These are phyloP conservation scores for Penicillium argentinense DNA, from an alignment of 495 filamentous ascomycete species.

Conservation along the genomic window DNA sequence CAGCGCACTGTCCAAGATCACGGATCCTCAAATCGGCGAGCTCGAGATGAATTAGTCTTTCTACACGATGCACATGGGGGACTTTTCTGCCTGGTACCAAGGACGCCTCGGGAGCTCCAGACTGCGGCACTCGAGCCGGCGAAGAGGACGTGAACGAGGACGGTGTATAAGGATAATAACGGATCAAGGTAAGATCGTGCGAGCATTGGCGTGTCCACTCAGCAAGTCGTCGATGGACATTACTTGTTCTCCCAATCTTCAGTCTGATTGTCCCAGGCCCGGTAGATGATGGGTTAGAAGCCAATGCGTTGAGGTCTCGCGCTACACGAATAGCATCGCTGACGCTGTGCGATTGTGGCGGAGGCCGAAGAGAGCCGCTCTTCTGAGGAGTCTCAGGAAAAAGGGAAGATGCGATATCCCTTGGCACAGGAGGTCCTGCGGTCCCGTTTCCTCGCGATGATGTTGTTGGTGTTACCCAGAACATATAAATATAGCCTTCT, in stretches of 20 bases:
- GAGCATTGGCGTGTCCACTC: conserved; percentile 94
- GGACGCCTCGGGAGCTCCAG: conserved; percentile 5
- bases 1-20: conserved; percentile 67
- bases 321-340: conserved; percentile 62
- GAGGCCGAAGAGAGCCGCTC: conserved; percentile 20
- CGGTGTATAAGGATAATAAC: conserved; percentile 85
- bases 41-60: conserved; percentile 89
- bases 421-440: conserved; percentile 42
- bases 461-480: conserved; percentile 72
- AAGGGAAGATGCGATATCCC: conserved; percentile 58
- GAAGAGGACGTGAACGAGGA: conserved; percentile 44
- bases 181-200: conserved; percentile 78
- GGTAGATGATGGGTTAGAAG: conserved; percentile 27
- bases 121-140: conserved; percentile 10
- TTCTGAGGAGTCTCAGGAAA: conserved; percentile 42
- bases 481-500: conserved; percentile 96
- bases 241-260: conserved; percentile 89
- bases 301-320: conserved; percentile 50
- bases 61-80: conserved; percentile 84
- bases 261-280: conserved; percentile 62
- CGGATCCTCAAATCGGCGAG: conserved; percentile 66
- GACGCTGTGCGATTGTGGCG: conserved; percentile 51
- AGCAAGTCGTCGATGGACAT: conserved; percentile 86
- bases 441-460: conserved; percentile 19
- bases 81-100: conserved; percentile 61